Percentiles rank a stretch among this genome's conserved stretches.
These are phyloP conservation scores for Balamuthia mandrillaris DNA, from an alignment of 208 protist species.

Conservation along the genomic window DNA sequence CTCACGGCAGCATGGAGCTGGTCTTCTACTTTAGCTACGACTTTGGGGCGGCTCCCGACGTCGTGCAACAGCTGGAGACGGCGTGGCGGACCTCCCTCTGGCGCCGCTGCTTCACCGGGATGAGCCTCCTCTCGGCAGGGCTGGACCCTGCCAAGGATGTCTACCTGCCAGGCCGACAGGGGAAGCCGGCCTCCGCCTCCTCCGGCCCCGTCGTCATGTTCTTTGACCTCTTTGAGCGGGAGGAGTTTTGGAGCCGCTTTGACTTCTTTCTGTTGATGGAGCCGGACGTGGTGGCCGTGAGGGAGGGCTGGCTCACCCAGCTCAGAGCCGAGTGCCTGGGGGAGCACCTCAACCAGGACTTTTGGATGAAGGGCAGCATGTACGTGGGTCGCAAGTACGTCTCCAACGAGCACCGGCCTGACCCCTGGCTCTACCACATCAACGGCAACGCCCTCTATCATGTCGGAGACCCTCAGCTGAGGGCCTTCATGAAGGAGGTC, in stretches of 20 bases:
- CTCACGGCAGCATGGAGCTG: not conserved
- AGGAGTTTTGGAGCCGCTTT: not conserved
- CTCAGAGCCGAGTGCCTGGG: not conserved
- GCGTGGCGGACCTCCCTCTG: not conserved
- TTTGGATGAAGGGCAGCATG: not conserved
- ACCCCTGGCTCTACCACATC: not conserved
- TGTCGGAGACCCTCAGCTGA: not conserved
- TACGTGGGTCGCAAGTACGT: not conserved
- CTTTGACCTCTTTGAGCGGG: not conserved
- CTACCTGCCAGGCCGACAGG: not conserved
- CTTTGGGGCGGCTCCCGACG: not conserved
- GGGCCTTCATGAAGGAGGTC: not conserved
- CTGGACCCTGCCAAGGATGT: not conserved
- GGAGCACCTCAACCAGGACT: not conserved
- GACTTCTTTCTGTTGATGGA: not conserved
- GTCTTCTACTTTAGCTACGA: not conserved
- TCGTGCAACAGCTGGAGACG: not conserved
- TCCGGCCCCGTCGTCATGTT: not conserved
- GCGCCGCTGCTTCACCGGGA: not conserved
- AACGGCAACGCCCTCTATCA: constrained; percentile 7
- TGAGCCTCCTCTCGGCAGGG: not conserved
- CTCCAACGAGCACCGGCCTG: not conserved
- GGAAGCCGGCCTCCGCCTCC: not conserved
- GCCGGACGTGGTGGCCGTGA: not conserved
- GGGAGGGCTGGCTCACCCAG: not conserved